Conservation (phyloP, 2,329 filamentous ascomycete genomes). For the Colletotrichum liriopes region DNA sequence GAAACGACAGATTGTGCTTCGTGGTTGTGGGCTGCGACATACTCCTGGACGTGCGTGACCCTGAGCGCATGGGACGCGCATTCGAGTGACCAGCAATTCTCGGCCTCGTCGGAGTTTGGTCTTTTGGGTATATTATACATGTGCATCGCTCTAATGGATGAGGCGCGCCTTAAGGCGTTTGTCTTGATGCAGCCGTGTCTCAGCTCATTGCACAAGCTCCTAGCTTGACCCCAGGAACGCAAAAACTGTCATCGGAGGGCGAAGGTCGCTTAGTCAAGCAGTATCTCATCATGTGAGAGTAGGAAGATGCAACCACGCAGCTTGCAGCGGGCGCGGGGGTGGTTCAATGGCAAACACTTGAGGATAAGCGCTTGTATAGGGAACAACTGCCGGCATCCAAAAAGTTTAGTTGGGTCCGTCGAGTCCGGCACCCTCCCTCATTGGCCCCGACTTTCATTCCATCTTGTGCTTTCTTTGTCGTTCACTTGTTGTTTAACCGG, state of each 20-base stretch:
- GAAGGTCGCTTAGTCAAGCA: no score
- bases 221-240: not conserved
- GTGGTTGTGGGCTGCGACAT: not conserved
- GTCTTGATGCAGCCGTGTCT: not conserved
- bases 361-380: not conserved
- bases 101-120: no score
- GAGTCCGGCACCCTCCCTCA: not conserved
- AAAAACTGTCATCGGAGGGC: not conserved
- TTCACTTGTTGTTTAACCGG: not conserved
- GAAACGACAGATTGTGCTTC: not conserved
- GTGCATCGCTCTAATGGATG: not conserved
- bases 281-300: no score
- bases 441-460: not conserved
- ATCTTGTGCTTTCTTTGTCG: not conserved
- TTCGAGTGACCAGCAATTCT: no score
- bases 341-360: not conserved
- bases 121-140: not conserved
- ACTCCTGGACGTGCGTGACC: not conserved
- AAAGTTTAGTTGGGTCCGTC: not conserved
- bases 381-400: not conserved
- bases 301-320: no score
- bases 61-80: not conserved
- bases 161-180: no score
- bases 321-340: no score
- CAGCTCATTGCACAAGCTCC: not conserved